These are phyloP conservation scores for Hericium erinaceus DNA, from an alignment of 768 basidiomycete genomes.

Conservation along the genomic window DNA sequence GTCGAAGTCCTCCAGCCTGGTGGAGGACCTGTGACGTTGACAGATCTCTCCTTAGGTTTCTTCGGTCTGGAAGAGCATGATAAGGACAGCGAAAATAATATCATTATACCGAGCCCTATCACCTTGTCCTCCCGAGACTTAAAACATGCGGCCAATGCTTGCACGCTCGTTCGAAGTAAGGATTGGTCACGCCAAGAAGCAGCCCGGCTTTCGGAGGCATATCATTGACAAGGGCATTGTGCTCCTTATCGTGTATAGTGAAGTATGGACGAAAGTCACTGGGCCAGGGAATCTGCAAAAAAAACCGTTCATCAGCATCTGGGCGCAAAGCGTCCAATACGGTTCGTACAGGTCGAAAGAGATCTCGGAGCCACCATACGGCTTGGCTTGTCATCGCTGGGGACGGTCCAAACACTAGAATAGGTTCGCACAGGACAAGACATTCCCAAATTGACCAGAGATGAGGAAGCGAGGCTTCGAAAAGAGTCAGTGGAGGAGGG, in stretches of 20 bases:
- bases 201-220: slow-evolving; percentile 72
- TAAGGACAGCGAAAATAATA: neutral
- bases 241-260: slow-evolving; percentile 92
- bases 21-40: slow-evolving; percentile 34
- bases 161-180: slow-evolving; percentile 72
- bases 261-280: slow-evolving; percentile 90
- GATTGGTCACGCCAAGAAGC: slow-evolving; percentile 81
- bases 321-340: neutral
- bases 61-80: neutral
- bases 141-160: slow-evolving; percentile 82
- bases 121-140: slow-evolving; percentile 46
- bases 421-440: slow-evolving; percentile 80
- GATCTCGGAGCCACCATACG: slow-evolving; percentile 86
- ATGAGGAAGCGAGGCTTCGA: slow-evolving; percentile 56
- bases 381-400: slow-evolving; percentile 81
- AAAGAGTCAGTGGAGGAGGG: slow-evolving; percentile 49
- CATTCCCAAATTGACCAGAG: slow-evolving; percentile 93
- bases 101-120: slow-evolving; percentile 26
- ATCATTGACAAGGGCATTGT: slow-evolving; percentile 64
- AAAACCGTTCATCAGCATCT: neutral
- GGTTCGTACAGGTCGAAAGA: slow-evolving; percentile 65
- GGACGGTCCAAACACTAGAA: slow-evolving; percentile 72
- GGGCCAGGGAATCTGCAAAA: slow-evolving; percentile 62
- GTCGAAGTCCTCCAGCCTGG: slow-evolving; percentile 74
- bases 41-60: neutral